Percentiles rank a stretch among this genome's conserved stretches.
phyloP scores from a whole-genome alignment of 768 basidiomycete species.

The Pholiota conissans region DNA sequence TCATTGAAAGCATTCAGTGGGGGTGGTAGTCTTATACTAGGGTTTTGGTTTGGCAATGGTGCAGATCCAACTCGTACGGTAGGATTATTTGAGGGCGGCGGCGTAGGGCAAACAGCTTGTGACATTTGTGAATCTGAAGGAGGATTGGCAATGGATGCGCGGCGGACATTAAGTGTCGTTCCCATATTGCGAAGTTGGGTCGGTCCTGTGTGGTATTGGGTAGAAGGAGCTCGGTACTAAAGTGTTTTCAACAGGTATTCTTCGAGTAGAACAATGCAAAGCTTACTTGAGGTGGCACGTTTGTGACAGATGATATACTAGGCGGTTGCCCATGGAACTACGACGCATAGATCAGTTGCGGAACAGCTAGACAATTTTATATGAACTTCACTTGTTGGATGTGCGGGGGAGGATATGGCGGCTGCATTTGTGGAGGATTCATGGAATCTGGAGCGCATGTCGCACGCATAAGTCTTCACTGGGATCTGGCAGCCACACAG shows the following conservation, averaged over 20 bases:
- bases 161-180: not conserved
- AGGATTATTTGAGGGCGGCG: not conserved
- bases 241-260: not conserved
- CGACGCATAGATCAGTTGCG: not conserved
- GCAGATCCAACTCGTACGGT: constrained; percentile 1
- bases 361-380: not conserved
- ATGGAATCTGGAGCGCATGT: not conserved
- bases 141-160: not conserved
- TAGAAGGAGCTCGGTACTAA: not conserved
- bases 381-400: constrained; percentile 1
- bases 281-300: not conserved
- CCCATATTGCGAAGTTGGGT: not conserved
- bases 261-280: not conserved
- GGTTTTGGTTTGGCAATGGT: not conserved
- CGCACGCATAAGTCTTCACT: not conserved
- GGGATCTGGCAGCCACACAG: not conserved
- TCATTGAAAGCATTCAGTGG: not conserved
- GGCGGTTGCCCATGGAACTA: not conserved
- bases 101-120: not conserved
- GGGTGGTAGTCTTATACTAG: not conserved
- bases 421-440: not conserved
- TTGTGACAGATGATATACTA: not conserved
- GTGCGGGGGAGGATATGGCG: not conserved
- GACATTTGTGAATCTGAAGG: not conserved
- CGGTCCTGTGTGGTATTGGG: not conserved